phyloP scores from a whole-genome alignment of 2,329 filamentous ascomycete species.

The Trichoderma pleuroti region DNA sequence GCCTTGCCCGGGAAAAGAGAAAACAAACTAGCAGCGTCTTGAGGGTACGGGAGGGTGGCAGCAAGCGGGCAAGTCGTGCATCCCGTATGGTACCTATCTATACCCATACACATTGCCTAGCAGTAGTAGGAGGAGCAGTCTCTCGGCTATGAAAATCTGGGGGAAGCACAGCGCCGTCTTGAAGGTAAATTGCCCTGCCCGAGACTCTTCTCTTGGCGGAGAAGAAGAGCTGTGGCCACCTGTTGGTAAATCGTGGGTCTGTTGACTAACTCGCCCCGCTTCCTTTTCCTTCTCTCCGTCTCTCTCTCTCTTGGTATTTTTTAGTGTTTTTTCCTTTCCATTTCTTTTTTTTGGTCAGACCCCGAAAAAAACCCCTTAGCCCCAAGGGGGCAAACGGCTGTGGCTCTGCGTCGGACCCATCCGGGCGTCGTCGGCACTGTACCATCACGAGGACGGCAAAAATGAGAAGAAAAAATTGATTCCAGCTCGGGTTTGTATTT shows the following conservation, averaged over 20 bases:
- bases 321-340: not conserved
- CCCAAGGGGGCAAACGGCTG: not conserved
- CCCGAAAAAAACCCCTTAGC: not conserved
- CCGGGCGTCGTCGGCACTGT: slow-evolving; percentile 23
- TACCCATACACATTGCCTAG: not conserved
- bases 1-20: not conserved
- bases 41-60: not conserved
- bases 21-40: not conserved
- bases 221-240: slow-evolving; percentile 6
- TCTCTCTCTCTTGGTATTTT: not conserved
- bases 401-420: slow-evolving; percentile 11
- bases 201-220: not conserved
- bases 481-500: not conserved
- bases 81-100: too few species aligned
- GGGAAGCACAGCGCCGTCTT: slow-evolving; percentile 11
- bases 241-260: slow-evolving; percentile 8
- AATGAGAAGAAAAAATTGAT: slow-evolving; percentile 22
- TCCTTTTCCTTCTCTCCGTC: not conserved
- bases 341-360: not conserved
- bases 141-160: slow-evolving; percentile 14
- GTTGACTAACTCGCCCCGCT: not conserved
- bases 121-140: not conserved
- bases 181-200: not conserved
- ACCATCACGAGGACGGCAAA: slow-evolving; percentile 30
- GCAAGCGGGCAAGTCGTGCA: not conserved